Evolutionary conservation across 495 filamentous ascomycete genomes (phyloP).

Genomic region (Neurospora sp.): DNA sequence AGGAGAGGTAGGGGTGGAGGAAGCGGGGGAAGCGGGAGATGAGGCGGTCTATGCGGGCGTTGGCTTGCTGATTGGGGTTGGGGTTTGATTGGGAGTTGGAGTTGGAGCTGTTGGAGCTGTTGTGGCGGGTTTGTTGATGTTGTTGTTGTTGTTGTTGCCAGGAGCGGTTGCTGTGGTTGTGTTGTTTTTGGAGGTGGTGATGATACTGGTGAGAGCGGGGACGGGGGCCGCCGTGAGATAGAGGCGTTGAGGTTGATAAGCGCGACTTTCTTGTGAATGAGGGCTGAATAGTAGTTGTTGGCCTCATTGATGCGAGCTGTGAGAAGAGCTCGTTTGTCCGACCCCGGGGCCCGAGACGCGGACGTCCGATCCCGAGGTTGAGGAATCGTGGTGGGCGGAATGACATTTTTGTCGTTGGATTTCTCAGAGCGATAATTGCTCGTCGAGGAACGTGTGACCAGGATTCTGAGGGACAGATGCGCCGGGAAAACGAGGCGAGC

Average conservation of each 20-base stretch:
- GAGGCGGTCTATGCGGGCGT: constrained; percentile 43
- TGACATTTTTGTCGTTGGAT: background rate
- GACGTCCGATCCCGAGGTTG: background rate
- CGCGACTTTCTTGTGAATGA: background rate
- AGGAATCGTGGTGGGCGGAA: background rate
- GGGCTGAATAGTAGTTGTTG: background rate
- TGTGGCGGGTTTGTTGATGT: background rate
- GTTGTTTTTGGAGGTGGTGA: background rate
- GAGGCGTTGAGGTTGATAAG: background rate
- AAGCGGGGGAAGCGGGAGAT: constrained; percentile 45
- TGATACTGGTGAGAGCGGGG: background rate
- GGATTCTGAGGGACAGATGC: no score
- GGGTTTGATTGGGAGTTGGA: constrained; percentile 5
- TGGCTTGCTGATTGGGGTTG: background rate
- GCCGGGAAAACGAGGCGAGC: background rate
- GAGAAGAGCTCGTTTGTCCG: background rate
- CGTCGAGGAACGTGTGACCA: no score
- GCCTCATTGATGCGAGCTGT: background rate
- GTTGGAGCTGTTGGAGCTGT: background rate
- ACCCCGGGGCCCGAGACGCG: background rate
- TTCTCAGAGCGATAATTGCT: background rate
- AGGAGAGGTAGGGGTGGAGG: constrained; percentile 54
- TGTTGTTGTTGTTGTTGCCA: background rate
- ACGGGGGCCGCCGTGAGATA: background rate
- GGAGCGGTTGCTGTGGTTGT: background rate